Evolutionary conservation across 441 rosid species (phyloP).

Genomic region (Geranium incanum): DNA sequence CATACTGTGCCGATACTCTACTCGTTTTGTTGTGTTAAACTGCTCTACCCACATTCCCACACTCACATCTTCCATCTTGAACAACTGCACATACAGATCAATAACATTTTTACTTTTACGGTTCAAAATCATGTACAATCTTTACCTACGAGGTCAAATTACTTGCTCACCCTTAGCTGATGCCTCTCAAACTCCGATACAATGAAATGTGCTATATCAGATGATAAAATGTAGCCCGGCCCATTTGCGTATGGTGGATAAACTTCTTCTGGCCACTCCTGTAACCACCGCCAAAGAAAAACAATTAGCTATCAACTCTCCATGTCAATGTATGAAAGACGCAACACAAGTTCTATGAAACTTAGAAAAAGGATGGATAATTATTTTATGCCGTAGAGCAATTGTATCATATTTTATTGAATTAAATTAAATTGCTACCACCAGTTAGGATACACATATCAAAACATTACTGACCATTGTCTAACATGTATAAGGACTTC

Average conservation of each 20-base stretch:
- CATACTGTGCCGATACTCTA: constrained; percentile 70
- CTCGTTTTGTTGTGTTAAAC: constrained; percentile 65
- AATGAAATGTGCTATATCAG: constrained; percentile 67
- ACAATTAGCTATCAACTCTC: no score
- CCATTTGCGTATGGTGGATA: constrained; percentile 84
- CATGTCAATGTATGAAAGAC: not conserved
- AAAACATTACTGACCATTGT: no score
- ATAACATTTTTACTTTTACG: constrained; percentile 44
- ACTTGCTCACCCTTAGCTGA: constrained; percentile 53
- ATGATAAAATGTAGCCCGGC: constrained; percentile 77
- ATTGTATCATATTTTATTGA: no score
- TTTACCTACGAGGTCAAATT: not conserved
- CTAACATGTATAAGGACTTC: no score
- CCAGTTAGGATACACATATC: no score
- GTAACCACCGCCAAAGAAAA: constrained; percentile 16
- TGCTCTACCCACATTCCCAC: constrained; percentile 22
- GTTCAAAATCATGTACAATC: not conserved
- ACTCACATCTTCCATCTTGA: constrained; percentile 1
- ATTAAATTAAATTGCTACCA: no score
- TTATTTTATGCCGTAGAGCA: no score
- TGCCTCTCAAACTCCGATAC: constrained; percentile 73
- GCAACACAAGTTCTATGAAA: not conserved
- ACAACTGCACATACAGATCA: not conserved
- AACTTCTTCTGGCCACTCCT: constrained; percentile 99
- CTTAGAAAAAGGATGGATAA: not conserved